These are phyloP conservation scores for Aristolochia contorta DNA, from an alignment of 164 flowering plant species.

Conservation along the genomic window DNA sequence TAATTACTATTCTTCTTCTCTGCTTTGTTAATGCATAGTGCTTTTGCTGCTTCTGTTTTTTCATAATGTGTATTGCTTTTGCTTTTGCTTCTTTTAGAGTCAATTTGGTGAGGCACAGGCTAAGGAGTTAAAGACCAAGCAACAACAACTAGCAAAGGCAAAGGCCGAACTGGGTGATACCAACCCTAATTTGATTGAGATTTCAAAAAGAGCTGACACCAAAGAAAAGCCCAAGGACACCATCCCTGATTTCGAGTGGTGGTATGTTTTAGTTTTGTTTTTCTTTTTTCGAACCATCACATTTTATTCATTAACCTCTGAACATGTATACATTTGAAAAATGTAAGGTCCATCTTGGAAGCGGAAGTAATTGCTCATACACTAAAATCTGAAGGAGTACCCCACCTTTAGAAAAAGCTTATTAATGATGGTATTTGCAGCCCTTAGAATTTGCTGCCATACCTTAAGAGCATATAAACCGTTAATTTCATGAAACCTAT, in stretches of 20 bases:
- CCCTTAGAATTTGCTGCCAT: too few relatives aligned
- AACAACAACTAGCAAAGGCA: conserved; percentile 83
- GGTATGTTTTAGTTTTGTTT: conserved; percentile 38
- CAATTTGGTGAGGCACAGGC: conserved; percentile 99
- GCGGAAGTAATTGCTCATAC: too few relatives aligned
- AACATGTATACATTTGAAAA: too few relatives aligned
- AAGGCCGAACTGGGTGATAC: conserved; percentile 74
- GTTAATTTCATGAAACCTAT: too few relatives aligned
- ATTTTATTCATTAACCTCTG: not conserved
- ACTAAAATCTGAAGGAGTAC: too few relatives aligned
- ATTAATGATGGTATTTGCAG: too few relatives aligned
- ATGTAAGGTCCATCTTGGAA: too few relatives aligned
- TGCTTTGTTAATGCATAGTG: not conserved
- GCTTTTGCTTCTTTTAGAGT: conserved; percentile 43
- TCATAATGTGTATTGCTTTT: not conserved
- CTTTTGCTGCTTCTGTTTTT: not conserved
- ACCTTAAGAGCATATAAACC: too few relatives aligned
- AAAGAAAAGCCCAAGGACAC: conserved; percentile 84
- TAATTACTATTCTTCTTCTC: too few relatives aligned
- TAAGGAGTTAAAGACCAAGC: conserved; percentile 81
- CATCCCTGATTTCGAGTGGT: conserved; percentile 94
- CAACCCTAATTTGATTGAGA: conserved; percentile 95
- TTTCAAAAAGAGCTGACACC: conserved; percentile 64
- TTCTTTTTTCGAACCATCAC: not conserved
- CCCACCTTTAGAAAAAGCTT: too few relatives aligned